phyloP scores from a whole-genome alignment of 2,329 filamentous ascomycete species.

The Fusarium pininemorale region DNA sequence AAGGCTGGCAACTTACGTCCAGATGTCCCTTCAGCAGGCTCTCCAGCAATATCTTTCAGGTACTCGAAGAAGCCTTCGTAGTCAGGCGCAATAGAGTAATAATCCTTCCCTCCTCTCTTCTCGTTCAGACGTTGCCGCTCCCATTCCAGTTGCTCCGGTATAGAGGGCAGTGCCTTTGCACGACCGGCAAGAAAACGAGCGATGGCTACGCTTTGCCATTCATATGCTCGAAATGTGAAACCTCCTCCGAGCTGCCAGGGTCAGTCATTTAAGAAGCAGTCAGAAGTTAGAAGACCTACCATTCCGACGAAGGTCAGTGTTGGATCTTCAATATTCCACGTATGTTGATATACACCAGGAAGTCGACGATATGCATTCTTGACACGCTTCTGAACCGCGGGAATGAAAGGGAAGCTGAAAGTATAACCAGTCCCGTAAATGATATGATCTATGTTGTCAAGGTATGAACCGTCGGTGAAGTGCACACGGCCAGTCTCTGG shows the following conservation, averaged over 20 bases:
- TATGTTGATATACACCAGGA: constrained; percentile 26
- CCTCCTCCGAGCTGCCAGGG: constrained; percentile 13
- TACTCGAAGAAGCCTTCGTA: constrained; percentile 30
- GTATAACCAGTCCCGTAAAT: constrained; percentile 27
- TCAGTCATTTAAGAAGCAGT: rapidly evolving
- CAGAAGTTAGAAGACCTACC: not conserved
- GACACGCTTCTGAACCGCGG: constrained; percentile 3
- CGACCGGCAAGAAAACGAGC: constrained; percentile 19
- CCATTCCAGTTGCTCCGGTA: constrained; percentile 29
- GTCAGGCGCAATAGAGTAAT: constrained; percentile 31
- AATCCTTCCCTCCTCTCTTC: constrained; percentile 33
- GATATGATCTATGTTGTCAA: constrained; percentile 18
- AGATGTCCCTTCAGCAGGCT: constrained; percentile 15
- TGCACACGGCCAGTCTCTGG: not conserved
- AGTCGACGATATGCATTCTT: constrained; percentile 13
- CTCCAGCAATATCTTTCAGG: constrained; percentile 17
- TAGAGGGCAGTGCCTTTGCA: constrained; percentile 4
- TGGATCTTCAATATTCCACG: constrained; percentile 29
- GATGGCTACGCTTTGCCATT: constrained; percentile 34
- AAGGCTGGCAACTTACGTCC: constrained; percentile 20
- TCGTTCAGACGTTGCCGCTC: constrained; percentile 21
- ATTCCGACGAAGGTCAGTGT: constrained; percentile 27
- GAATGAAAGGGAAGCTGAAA: constrained; percentile 21
- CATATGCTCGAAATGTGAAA: constrained; percentile 37
- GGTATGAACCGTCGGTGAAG: constrained; percentile 13